phyloP scores from a whole-genome alignment of 768 basidiomycete genomes.

The Suillus cothurnatus region DNA sequence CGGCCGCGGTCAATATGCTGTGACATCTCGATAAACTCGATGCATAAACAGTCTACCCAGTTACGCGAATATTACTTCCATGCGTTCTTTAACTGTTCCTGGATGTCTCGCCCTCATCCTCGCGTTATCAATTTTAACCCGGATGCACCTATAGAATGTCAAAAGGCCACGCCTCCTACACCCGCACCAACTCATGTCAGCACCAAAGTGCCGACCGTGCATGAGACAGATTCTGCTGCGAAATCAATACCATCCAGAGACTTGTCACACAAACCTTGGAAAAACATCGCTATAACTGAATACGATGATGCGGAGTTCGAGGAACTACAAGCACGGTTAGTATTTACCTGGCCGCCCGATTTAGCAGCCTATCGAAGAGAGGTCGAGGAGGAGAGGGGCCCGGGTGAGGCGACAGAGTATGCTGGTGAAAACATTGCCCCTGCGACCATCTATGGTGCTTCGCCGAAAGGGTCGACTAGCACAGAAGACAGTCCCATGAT shows the following conservation, averaged over 20 bases:
- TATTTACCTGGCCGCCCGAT: conserved; percentile 29
- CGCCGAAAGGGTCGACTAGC: conserved; percentile 10
- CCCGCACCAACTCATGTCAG: background rate
- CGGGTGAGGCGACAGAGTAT: background rate
- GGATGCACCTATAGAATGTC: conserved; percentile 21
- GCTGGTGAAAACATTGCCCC: conserved; percentile 13
- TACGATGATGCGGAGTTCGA: conserved; percentile 26
- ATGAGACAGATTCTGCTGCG: background rate
- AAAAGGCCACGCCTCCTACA: background rate
- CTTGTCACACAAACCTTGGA: conserved; percentile 28
- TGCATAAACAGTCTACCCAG: background rate
- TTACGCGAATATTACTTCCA: conserved; percentile 50
- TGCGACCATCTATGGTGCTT: conserved; percentile 16
- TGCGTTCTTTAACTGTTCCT: conserved; percentile 42
- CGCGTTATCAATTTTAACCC: conserved; percentile 24
- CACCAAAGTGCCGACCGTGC: background rate
- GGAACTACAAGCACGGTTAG: conserved; percentile 9
- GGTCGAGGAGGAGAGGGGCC: background rate
- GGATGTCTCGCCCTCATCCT: conserved; percentile 33
- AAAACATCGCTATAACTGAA: conserved; percentile 31
- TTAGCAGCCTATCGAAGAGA: background rate
- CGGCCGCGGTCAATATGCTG: background rate
- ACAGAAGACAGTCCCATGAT: conserved; percentile 14
- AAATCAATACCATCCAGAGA: background rate
- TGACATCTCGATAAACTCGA: background rate